phyloP scores from a whole-genome alignment of 176 grass and related monocot species.

The Oryza coarctata region DNA sequence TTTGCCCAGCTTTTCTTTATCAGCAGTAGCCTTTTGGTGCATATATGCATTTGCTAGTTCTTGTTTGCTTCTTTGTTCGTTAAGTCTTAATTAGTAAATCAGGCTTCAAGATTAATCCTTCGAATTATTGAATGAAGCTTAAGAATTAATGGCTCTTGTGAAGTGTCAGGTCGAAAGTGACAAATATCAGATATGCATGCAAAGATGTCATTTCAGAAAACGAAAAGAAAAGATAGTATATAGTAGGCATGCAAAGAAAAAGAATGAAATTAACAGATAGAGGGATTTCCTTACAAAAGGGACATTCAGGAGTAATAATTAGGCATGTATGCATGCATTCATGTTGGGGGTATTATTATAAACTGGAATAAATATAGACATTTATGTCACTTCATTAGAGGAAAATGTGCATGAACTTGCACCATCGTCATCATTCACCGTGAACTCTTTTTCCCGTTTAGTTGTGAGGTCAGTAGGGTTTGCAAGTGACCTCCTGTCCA shows the following conservation, averaged over 20 bases:
- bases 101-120: background rate
- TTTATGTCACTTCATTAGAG: background rate
- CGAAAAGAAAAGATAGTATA: background rate
- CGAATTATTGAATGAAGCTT: background rate
- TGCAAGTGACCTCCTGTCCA: slow-evolving; percentile 40
- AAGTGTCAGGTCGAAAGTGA: slow-evolving; percentile 16
- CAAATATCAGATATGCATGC: background rate
- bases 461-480: slow-evolving; percentile 32
- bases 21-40: background rate
- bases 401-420: background rate
- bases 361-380: background rate
- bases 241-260: background rate
- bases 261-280: background rate
- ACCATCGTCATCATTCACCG: slow-evolving; percentile 11
- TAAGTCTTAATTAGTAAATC: background rate
- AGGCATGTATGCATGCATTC: background rate
- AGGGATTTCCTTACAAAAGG: background rate
- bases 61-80: background rate
- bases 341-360: background rate
- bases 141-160: background rate
- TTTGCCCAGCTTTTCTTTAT: slow-evolving; percentile 19
- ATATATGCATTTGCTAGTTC: background rate
- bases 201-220: background rate
- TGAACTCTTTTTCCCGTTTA: background rate
- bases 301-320: background rate